phyloP scores from a whole-genome alignment of 164 flowering plant genomes.

The Akebia trifoliata region DNA sequence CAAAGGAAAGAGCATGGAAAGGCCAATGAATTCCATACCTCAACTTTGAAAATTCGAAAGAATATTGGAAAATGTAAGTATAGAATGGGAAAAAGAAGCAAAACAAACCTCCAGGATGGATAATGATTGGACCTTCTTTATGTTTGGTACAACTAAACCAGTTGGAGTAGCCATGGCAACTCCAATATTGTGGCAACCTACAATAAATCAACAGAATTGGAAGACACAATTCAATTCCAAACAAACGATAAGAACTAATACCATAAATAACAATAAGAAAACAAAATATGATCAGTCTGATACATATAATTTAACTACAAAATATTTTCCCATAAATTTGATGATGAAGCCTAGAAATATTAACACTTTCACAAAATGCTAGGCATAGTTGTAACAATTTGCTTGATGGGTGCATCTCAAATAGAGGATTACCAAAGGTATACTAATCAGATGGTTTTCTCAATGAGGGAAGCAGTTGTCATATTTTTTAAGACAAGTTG shows the following conservation, averaged over 20 bases:
- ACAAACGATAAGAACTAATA: background rate
- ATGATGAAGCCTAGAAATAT: background rate
- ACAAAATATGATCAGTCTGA: background rate
- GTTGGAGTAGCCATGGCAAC: slow-evolving; percentile 91
- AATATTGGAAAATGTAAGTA: background rate
- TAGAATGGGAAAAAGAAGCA: background rate
- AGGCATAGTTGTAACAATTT: background rate
- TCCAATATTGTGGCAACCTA: slow-evolving; percentile 91
- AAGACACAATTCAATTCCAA: background rate
- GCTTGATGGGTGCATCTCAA: background rate
- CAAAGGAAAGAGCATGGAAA: background rate
- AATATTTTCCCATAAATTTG: background rate
- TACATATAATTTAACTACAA: slow-evolving; percentile 2
- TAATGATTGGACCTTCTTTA: slow-evolving; percentile 84
- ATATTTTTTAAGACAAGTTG: no score
- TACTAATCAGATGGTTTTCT: background rate
- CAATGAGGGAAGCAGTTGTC: background rate
- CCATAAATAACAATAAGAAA: background rate
- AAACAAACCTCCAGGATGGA: slow-evolving; percentile 69
- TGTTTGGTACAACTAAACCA: slow-evolving; percentile 93
- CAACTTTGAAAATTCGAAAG: background rate
- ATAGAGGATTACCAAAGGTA: background rate
- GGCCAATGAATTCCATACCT: background rate
- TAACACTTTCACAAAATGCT: background rate
- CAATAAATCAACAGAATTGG: slow-evolving; percentile 9